phyloP scores from a whole-genome alignment of 139 green algal species.

The Zygnema cylindricum region DNA sequence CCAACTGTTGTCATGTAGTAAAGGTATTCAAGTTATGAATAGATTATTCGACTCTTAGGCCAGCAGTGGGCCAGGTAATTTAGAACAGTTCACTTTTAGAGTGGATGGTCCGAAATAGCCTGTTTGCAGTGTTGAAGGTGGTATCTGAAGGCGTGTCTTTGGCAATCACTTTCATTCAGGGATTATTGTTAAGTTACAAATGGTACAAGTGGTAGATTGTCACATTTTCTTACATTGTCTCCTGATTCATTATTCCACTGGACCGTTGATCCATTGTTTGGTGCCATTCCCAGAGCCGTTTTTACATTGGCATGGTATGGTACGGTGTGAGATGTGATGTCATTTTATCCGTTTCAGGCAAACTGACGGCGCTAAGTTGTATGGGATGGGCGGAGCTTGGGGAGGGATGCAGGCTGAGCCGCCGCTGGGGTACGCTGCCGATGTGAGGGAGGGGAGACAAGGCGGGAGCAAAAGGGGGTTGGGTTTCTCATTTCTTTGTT shows the following conservation, averaged over 20 bases:
- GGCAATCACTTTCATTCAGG: neutral
- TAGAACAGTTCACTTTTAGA: neutral
- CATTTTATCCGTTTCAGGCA: no score
- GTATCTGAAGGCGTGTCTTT: neutral
- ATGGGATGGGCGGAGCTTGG: neutral
- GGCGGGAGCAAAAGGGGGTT: no score
- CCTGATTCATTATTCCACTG: no score
- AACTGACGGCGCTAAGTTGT: no score
- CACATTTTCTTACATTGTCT: neutral
- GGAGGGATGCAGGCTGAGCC: neutral
- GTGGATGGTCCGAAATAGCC: neutral
- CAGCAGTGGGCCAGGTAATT: neutral
- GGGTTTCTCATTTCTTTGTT: no score
- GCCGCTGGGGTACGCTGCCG: neutral
- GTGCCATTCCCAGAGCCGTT: no score
- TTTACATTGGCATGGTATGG: no score
- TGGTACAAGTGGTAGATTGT: neutral
- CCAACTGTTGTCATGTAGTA: neutral
- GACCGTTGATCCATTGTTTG: no score
- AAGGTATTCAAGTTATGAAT: neutral
- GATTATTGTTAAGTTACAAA: no score
- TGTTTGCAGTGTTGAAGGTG: neutral
- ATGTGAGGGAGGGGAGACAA: no score
- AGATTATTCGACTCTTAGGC: neutral
- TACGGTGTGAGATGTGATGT: no score